phyloP scores from a whole-genome alignment of 768 basidiomycete species.

The Tulasnella sp. region DNA sequence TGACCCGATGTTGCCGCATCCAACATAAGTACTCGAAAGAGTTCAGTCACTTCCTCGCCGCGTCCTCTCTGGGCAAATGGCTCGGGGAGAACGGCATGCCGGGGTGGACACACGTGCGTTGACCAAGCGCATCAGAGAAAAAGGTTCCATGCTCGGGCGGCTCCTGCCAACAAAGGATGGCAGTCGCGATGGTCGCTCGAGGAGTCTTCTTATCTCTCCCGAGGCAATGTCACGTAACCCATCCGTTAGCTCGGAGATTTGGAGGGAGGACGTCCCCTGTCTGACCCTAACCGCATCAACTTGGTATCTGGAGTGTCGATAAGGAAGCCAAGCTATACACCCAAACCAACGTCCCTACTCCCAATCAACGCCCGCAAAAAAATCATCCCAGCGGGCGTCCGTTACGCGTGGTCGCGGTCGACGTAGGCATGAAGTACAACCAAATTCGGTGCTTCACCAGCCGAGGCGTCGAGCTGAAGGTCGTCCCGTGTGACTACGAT shows the following conservation, averaged over 20 bases:
- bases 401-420: slow-evolving; percentile 84
- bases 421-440: slow-evolving; percentile 99
- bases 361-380: slow-evolving; percentile 50
- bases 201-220: slow-evolving; percentile 37
- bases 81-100: slow-evolving; percentile 90
- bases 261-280: slow-evolving; percentile 83
- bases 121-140: slow-evolving; percentile 94
- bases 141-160: slow-evolving; percentile 89
- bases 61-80: slow-evolving; percentile 86
- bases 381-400: slow-evolving; percentile 79
- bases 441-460: slow-evolving; percentile 95
- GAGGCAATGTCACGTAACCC: slow-evolving; percentile 52
- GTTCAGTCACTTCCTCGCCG: slow-evolving; percentile 92
- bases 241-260: slow-evolving; percentile 53
- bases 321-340: slow-evolving; percentile 67
- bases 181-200: slow-evolving; percentile 42
- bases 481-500: slow-evolving; percentile 97
- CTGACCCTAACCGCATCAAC: slow-evolving; percentile 86
- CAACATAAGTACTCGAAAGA: slow-evolving; percentile 95
- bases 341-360: slow-evolving; percentile 44
- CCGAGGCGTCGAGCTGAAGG: slow-evolving; percentile 93
- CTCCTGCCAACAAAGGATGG: slow-evolving; percentile 66
- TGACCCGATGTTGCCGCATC: too few species aligned
- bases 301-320: slow-evolving; percentile 88
- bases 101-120: slow-evolving; percentile 96